phyloP scores from a whole-genome alignment of 345 rosid species.

The Aethionema arabicum region DNA sequence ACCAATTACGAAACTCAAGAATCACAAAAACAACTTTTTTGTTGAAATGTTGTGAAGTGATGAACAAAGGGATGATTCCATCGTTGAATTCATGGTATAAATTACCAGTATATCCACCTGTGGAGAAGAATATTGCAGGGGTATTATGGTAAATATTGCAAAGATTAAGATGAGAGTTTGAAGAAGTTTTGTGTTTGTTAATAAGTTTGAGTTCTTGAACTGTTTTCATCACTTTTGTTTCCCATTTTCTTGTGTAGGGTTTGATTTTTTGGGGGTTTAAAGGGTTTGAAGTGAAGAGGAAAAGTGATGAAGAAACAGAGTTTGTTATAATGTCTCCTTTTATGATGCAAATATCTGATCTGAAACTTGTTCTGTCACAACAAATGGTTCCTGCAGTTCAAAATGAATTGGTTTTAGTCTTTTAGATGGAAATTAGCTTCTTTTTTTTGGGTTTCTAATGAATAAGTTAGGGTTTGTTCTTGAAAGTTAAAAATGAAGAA shows the following conservation, averaged over 20 bases:
- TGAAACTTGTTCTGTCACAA: slow-evolving; percentile 62
- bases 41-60: slow-evolving; percentile 70
- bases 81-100: slow-evolving; percentile 83
- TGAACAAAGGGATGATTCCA: slow-evolving; percentile 69
- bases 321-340: slow-evolving; percentile 72
- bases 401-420: not conserved
- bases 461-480: not conserved
- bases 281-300: slow-evolving; percentile 42
- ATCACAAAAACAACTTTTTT: slow-evolving; percentile 77
- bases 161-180: not conserved
- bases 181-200: slow-evolving; percentile 30
- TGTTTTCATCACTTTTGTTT: slow-evolving; percentile 60
- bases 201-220: slow-evolving; percentile 58
- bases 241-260: slow-evolving; percentile 90
- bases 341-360: slow-evolving; percentile 71
- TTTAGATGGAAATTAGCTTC: not conserved
- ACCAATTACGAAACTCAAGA: slow-evolving; percentile 70
- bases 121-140: slow-evolving; percentile 71
- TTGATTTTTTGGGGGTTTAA: slow-evolving; percentile 46
- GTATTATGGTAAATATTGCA: slow-evolving; percentile 62
- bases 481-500: too few species aligned
- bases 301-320: slow-evolving; percentile 57
- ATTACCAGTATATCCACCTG: slow-evolving; percentile 82
- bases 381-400: slow-evolving; percentile 41
- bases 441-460: not conserved